Evolutionary conservation across 2,329 filamentous ascomycete species (phyloP).

Genomic region (Triangularia setosa): DNA sequence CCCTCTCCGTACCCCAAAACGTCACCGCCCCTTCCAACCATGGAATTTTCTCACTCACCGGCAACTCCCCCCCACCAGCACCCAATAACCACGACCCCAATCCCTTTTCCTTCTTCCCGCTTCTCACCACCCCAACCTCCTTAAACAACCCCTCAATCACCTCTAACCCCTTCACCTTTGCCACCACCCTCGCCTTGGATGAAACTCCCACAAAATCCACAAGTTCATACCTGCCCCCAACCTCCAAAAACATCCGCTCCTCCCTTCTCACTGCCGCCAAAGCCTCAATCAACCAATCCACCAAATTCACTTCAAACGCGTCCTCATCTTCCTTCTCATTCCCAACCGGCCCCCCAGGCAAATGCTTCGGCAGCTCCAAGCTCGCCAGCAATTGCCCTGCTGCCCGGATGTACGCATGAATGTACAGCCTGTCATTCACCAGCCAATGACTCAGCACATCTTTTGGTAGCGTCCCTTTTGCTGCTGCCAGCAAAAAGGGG

Average conservation of each 20-base stretch:
- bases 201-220: slow-evolving; percentile 37
- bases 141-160: background rate
- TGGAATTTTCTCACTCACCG: slow-evolving; percentile 32
- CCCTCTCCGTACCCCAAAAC: slow-evolving; percentile 73
- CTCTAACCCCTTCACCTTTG: background rate
- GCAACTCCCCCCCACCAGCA: background rate
- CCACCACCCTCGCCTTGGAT: background rate
- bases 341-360: background rate
- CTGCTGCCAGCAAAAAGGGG: slow-evolving; percentile 62
- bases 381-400: slow-evolving; percentile 61
- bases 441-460: slow-evolving; percentile 61
- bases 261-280: slow-evolving; percentile 65
- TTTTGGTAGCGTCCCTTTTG: slow-evolving; percentile 56
- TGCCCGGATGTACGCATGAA: slow-evolving; percentile 63
- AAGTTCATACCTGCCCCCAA: slow-evolving; percentile 57
- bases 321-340: slow-evolving; percentile 24
- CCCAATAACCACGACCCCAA: slow-evolving; percentile 35
- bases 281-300: slow-evolving; percentile 60
- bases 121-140: background rate
- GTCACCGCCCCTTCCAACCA: slow-evolving; percentile 65
- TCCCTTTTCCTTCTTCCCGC: slow-evolving; percentile 29
- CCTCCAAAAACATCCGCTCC: slow-evolving; percentile 63
- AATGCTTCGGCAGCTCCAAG: slow-evolving; percentile 48
- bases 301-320: slow-evolving; percentile 49
- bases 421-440: slow-evolving; percentile 67